phyloP scores from a whole-genome alignment of 192 early-diverging fungal species.

The Umbelopsis vinacea region DNA sequence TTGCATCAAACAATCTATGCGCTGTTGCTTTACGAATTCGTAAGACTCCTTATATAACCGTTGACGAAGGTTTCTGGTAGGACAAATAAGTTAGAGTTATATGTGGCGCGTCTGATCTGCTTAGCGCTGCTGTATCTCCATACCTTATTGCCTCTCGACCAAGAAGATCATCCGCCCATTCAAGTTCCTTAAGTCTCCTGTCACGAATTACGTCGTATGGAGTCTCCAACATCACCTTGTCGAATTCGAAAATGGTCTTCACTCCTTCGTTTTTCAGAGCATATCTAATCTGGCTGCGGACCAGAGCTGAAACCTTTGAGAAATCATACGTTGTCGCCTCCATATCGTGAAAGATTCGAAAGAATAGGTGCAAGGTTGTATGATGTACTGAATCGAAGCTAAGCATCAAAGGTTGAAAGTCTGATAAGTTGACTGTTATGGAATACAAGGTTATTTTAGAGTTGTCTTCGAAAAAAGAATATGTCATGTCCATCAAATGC shows the following conservation, averaged over 20 bases:
- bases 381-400: constrained; percentile 60
- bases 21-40: constrained; percentile 71
- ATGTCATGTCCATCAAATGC: too few species aligned
- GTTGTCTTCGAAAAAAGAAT: too few species aligned
- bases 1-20: constrained; percentile 60
- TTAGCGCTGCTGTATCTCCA: neutral
- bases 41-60: constrained; percentile 69
- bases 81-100: neutral
- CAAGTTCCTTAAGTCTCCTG: constrained; percentile 68
- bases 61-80: constrained; percentile 63
- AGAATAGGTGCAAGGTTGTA: constrained; percentile 57
- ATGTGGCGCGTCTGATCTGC: neutral
- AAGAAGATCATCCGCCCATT: constrained; percentile 68
- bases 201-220: constrained; percentile 67
- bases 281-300: constrained; percentile 65
- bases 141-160: constrained; percentile 64
- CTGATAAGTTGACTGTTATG: constrained; percentile 28
- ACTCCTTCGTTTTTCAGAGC: constrained; percentile 37
- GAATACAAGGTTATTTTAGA: neutral
- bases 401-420: constrained; percentile 68
- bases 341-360: constrained; percentile 69
- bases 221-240: constrained; percentile 61
- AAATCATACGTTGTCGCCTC: constrained; percentile 57
- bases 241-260: constrained; percentile 53
- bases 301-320: constrained; percentile 56